Conservation (phyloP, 192 early-diverging fungal species). For the Spizellomyces sp. region DNA sequence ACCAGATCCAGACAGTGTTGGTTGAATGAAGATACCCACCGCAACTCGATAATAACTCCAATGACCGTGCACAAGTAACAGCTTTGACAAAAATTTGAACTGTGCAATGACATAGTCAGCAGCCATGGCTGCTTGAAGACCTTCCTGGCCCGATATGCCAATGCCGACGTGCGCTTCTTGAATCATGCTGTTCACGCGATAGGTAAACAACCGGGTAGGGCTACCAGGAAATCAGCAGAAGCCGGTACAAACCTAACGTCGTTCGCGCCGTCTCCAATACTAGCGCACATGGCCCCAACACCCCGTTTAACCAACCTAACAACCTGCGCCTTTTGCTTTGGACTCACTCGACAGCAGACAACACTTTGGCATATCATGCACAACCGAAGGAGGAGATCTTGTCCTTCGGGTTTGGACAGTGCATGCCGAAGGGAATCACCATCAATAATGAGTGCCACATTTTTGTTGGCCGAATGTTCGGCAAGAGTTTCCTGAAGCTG, state of each 20-base stretch:
- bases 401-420: conserved; percentile 48
- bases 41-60: conserved; percentile 93
- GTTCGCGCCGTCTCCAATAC: conserved; percentile 93
- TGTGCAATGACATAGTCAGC: conserved; percentile 91
- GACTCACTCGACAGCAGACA: conserved; percentile 89
- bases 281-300: conserved; percentile 70
- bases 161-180: conserved; percentile 91
- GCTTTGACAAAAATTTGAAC: conserved; percentile 77
- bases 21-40: conserved; percentile 11
- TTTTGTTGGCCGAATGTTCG: not conserved
- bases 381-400: conserved; percentile 71
- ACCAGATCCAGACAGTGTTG: not conserved
- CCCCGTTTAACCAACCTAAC: conserved; percentile 56
- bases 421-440: conserved; percentile 42
- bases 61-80: conserved; percentile 93
- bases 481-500: conserved; percentile 21
- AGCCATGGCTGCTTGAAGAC: conserved; percentile 81
- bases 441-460: conserved; percentile 45
- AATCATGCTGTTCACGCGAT: conserved; percentile 73
- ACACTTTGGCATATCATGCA: conserved; percentile 76
- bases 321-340: conserved; percentile 86
- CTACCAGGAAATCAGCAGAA: not conserved
- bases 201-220: conserved; percentile 1
- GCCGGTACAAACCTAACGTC: conserved; percentile 60
- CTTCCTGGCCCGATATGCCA: conserved; percentile 88